Conservation (phyloP, 2,329 filamentous ascomycete genomes). For the Pseudogymnoascus sp. region DNA sequence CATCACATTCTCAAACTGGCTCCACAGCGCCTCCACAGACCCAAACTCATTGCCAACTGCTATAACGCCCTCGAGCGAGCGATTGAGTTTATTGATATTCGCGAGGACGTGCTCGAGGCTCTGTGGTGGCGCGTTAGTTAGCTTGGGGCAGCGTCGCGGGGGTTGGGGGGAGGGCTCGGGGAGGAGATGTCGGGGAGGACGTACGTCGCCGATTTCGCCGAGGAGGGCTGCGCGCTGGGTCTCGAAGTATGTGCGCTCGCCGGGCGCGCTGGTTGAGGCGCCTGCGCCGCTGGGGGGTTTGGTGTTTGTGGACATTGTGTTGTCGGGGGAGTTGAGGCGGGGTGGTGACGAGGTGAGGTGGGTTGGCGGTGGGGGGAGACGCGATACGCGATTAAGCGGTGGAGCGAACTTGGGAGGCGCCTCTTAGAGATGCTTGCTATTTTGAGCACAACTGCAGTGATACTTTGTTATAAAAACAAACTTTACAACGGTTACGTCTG, state of each 20-base stretch:
- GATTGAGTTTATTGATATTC: constrained; percentile 92
- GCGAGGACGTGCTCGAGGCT: constrained; percentile 84
- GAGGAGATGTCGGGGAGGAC: constrained; percentile 15
- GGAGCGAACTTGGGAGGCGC: background rate
- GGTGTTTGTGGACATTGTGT: constrained; percentile 22
- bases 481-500: too few relatives aligned
- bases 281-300: constrained; percentile 16
- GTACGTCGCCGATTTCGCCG: constrained; percentile 63
- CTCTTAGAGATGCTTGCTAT: background rate
- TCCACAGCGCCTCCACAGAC: constrained; percentile 95
- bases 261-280: constrained; percentile 12
- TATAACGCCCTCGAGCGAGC: constrained; percentile 83
- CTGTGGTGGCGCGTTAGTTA: constrained; percentile 32
- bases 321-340: background rate
- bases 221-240: constrained; percentile 66
- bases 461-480: too few relatives aligned
- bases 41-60: constrained; percentile 93
- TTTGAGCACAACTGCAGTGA: too few relatives aligned
- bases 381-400: background rate
- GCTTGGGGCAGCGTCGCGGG: background rate
- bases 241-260: constrained; percentile 61
- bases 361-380: background rate
- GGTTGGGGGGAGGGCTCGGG: background rate
- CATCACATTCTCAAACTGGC: constrained; percentile 95
- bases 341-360: background rate